phyloP scores from a whole-genome alignment of 2,329 filamentous ascomycete species.

The Fusarium sarcochroum region DNA sequence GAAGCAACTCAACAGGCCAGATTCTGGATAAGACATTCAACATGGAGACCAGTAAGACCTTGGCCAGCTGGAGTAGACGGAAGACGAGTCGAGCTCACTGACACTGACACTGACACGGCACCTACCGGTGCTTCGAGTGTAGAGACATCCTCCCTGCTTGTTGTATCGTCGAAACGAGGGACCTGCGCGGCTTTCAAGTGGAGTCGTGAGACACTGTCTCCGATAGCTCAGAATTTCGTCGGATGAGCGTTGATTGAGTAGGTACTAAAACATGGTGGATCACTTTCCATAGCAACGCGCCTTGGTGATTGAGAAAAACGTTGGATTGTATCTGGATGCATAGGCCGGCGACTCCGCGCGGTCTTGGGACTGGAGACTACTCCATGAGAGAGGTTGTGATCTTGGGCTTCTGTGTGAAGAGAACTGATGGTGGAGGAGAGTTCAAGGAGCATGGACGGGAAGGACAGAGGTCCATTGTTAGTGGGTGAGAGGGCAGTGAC shows the following conservation, averaged over 20 bases:
- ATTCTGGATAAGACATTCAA: conserved; percentile 25
- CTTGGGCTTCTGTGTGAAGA: background rate
- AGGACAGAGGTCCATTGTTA: background rate
- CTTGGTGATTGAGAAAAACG: conserved; percentile 15
- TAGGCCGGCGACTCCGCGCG: conserved; percentile 22
- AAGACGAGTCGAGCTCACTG: conserved; percentile 21
- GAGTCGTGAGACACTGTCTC: conserved; percentile 48
- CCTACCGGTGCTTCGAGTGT: conserved; percentile 19
- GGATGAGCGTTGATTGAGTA: conserved; percentile 24
- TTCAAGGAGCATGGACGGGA: conserved; percentile 3
- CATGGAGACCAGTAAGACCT: conserved; percentile 14
- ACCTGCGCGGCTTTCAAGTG: conserved; percentile 35
- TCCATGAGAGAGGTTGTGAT: conserved; percentile 2
- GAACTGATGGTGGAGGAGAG: conserved; percentile 16
- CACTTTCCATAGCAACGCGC: conserved; percentile 37
- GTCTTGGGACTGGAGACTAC: background rate
- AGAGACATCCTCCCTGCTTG: conserved; percentile 42
- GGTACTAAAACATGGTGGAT: conserved; percentile 34
- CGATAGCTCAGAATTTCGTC: conserved; percentile 36
- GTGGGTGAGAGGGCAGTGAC: background rate
- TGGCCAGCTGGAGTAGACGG: conserved; percentile 21
- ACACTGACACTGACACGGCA: conserved; percentile 22
- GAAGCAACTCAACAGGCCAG: conserved; percentile 18
- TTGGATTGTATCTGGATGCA: conserved; percentile 18
- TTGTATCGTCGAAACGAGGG: conserved; percentile 22